phyloP scores from a whole-genome alignment of 441 rosid species.

The Arabidopsis lyrata region DNA sequence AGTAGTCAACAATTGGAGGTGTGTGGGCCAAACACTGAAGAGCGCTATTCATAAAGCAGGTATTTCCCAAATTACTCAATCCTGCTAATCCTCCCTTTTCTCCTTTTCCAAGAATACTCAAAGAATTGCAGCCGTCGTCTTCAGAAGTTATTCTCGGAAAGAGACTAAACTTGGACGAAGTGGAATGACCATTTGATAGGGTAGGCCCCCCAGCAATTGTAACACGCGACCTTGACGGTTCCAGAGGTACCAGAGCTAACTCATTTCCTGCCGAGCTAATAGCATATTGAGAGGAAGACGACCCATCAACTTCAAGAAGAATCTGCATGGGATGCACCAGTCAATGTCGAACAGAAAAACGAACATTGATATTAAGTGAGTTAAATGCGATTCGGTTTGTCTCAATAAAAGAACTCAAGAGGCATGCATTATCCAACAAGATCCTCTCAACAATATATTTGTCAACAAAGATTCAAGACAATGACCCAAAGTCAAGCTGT shows the following conservation, averaged over 20 bases:
- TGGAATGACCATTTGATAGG: slow-evolving; percentile 61
- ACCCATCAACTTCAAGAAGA: slow-evolving; percentile 64
- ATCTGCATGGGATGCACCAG: slow-evolving; percentile 50
- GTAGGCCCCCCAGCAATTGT: slow-evolving; percentile 73
- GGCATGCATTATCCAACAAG: slow-evolving; percentile 18
- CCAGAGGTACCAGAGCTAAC: slow-evolving; percentile 75
- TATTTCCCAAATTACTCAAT: slow-evolving; percentile 72
- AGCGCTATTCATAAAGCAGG: slow-evolving; percentile 84
- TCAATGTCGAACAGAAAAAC: slow-evolving; percentile 6
- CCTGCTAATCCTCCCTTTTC: slow-evolving; percentile 80
- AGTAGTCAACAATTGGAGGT: slow-evolving; percentile 64
- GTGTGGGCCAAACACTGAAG: slow-evolving; percentile 78
- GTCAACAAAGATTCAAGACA: slow-evolving; percentile 11
- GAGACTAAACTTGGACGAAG: slow-evolving; percentile 50
- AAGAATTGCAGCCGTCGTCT: slow-evolving; percentile 49
- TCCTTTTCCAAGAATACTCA: slow-evolving; percentile 52
- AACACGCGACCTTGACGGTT: slow-evolving; percentile 67
- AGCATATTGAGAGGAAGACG: slow-evolving; percentile 51
- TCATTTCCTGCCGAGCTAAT: slow-evolving; percentile 60
- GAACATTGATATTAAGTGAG: neutral
- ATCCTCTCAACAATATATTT: slow-evolving; percentile 18
- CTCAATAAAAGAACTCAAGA: slow-evolving; percentile 1
- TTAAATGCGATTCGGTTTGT: neutral
- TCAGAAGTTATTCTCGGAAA: slow-evolving; percentile 58
- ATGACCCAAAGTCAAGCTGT: neutral